phyloP scores from a whole-genome alignment of 2,329 filamentous ascomycete species.

The Aspergillus pseudoglaucus region DNA sequence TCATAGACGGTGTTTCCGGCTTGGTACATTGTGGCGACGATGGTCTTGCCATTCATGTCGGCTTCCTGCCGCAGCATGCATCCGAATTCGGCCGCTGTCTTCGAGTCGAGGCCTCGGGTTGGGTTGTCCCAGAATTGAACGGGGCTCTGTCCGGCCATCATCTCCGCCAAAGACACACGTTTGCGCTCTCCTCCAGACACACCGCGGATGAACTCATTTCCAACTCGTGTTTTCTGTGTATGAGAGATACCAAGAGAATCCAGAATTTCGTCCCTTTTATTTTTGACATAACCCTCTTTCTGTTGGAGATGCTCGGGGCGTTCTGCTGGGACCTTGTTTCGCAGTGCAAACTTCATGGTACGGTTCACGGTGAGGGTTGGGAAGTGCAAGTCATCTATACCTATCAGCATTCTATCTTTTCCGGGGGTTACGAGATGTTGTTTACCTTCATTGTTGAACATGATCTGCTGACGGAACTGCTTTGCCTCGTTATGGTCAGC shows the following conservation, averaged over 20 bases:
- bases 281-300: slow-evolving; percentile 24
- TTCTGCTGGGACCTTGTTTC: slow-evolving; percentile 36
- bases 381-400: slow-evolving; percentile 60
- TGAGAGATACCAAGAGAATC: slow-evolving; percentile 36
- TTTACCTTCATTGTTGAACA: slow-evolving; percentile 64
- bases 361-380: slow-evolving; percentile 67
- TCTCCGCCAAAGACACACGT: slow-evolving; percentile 60
- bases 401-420: background rate
- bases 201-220: slow-evolving; percentile 59
- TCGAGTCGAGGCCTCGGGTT: slow-evolving; percentile 59
- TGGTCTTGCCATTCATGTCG: slow-evolving; percentile 51
- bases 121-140: slow-evolving; percentile 63
- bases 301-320: slow-evolving; percentile 17
- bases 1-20: slow-evolving; percentile 63
- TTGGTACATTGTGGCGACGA: slow-evolving; percentile 61
- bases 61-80: slow-evolving; percentile 55
- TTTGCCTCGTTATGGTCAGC: slow-evolving; percentile 44
- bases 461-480: slow-evolving; percentile 39
- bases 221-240: slow-evolving; percentile 58
- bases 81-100: slow-evolving; percentile 54
- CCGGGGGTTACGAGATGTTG: background rate
- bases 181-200: slow-evolving; percentile 64
- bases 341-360: slow-evolving; percentile 65
- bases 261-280: slow-evolving; percentile 28
- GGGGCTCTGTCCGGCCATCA: slow-evolving; percentile 43